Evolutionary conservation across 805 yeast genomes (phyloP).

Genomic region (Pichia exigua): DNA sequence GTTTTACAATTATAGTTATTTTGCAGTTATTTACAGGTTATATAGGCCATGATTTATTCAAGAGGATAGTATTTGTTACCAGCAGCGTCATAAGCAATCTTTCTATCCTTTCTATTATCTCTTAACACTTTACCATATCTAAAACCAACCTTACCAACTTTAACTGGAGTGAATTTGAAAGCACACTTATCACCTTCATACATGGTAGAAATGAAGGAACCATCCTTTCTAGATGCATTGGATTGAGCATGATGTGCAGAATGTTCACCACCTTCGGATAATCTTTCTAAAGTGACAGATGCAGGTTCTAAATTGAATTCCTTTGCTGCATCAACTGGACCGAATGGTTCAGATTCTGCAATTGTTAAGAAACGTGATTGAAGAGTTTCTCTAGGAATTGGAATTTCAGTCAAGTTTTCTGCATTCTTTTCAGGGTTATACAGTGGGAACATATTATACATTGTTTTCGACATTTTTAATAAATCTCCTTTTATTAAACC

Average conservation of each 20-base stretch:
- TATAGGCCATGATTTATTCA: constrained; percentile 12
- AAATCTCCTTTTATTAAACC: constrained; percentile 52
- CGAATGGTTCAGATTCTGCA: constrained; percentile 92
- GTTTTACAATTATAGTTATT: neutral
- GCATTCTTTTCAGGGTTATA: constrained; percentile 40
- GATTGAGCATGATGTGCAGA: constrained; percentile 29
- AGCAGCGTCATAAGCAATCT: constrained; percentile 56
- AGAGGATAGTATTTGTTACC: constrained; percentile 44
- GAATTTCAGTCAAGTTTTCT: constrained; percentile 90
- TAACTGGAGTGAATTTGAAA: constrained; percentile 70
- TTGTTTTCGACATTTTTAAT: constrained; percentile 45
- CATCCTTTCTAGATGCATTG: constrained; percentile 19
- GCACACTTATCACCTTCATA: constrained; percentile 61
- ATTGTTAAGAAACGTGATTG: constrained; percentile 79
- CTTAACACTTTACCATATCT: constrained; percentile 88
- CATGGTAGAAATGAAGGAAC: constrained; percentile 47
- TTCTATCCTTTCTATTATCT: constrained; percentile 83
- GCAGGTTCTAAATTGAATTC: constrained; percentile 86
- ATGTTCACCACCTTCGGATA: constrained; percentile 53
- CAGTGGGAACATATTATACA: constrained; percentile 80
- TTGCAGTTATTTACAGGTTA: neutral
- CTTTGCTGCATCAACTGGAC: constrained; percentile 90
- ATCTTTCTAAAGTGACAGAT: constrained; percentile 58
- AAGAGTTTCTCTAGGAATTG: constrained; percentile 75
- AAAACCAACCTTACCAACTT: constrained; percentile 79